A percentile compares a stretch with the other conserved stretches of the same genome.
Conservation (phyloP, 2,329 filamentous ascomycete genomes). For the Lachnellula subtilissima region DNA sequence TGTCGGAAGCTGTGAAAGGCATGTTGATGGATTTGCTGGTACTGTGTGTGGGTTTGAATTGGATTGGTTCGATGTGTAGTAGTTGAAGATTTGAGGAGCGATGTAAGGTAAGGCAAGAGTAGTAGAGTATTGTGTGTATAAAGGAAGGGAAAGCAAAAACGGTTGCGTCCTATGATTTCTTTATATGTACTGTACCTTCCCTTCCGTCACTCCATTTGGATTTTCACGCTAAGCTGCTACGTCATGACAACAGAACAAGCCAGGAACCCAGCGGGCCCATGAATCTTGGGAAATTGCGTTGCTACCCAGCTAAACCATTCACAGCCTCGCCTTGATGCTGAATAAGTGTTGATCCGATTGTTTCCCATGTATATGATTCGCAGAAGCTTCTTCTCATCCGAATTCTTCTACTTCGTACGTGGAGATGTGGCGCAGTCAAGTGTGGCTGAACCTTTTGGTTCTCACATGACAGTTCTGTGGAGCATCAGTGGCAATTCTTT, state of each 20-base stretch:
- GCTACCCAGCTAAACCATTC: background rate
- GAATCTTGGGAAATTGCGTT: background rate
- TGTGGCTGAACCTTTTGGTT: background rate
- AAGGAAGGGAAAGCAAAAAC: background rate
- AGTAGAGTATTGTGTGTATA: background rate
- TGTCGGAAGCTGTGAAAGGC: constrained; percentile 59
- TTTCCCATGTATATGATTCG: background rate
- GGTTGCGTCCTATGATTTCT: background rate
- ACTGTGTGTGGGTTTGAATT: background rate
- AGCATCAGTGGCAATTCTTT: too few species aligned
- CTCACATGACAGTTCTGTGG: too few species aligned
- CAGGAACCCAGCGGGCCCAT: too few species aligned
- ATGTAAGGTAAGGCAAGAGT: background rate
- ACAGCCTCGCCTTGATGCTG: background rate
- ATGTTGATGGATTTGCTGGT: constrained; percentile 30
- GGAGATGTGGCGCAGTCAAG: background rate
- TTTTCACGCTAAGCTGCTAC: background rate
- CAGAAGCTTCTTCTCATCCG: background rate
- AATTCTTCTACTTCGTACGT: background rate
- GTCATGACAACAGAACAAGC: background rate
- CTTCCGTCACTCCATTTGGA: background rate
- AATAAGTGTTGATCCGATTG: background rate
- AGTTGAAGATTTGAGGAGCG: background rate
- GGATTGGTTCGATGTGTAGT: constrained; percentile 1
- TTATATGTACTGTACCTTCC: too few species aligned